These are phyloP conservation scores for Tolypocladium pustulatum DNA, from an alignment of 2,329 filamentous ascomycete genomes.

Conservation along the genomic window DNA sequence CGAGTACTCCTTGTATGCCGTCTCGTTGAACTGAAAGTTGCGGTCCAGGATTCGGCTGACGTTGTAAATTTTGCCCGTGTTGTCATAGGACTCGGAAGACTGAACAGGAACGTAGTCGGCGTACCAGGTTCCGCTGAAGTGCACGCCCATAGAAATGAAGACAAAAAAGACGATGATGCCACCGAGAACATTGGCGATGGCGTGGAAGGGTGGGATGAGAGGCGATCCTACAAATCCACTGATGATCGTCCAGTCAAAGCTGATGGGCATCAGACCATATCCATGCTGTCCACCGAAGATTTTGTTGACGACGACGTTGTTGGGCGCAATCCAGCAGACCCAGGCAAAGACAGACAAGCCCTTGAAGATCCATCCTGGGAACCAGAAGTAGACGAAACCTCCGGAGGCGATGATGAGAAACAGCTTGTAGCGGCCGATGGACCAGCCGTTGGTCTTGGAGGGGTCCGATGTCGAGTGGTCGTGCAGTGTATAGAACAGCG, in stretches of 20 bases:
- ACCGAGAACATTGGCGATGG: conserved; percentile 43
- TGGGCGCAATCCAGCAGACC: conserved; percentile 50
- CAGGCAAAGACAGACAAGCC: conserved; percentile 54
- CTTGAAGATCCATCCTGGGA: conserved; percentile 52
- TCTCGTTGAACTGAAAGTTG: conserved; percentile 47
- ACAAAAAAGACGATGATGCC: conserved; percentile 46
- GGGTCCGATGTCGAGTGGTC: conserved; percentile 36
- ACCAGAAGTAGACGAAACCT: conserved; percentile 47
- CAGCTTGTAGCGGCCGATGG: conserved; percentile 50
- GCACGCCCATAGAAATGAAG: conserved; percentile 45
- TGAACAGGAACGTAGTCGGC: conserved; percentile 52
- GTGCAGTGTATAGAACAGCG: conserved; percentile 38
- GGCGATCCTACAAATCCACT: conserved; percentile 39
- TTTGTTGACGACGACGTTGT: conserved; percentile 50
- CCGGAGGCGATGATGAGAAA: conserved; percentile 47
- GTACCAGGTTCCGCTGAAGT: conserved; percentile 47
- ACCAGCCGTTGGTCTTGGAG: conserved; percentile 47
- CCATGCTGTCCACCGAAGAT: conserved; percentile 50
- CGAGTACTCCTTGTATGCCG: conserved; percentile 52
- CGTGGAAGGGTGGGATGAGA: conserved; percentile 41
- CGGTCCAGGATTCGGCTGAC: conserved; percentile 47
- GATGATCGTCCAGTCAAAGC: conserved; percentile 41
- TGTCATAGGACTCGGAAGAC: conserved; percentile 52
- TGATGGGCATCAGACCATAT: conserved; percentile 49
- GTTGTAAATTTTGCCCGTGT: conserved; percentile 49